Percentiles rank a stretch among this genome's conserved stretches.
Conservation (phyloP, 768 basidiomycete genomes). For the Obba rivulosa region DNA sequence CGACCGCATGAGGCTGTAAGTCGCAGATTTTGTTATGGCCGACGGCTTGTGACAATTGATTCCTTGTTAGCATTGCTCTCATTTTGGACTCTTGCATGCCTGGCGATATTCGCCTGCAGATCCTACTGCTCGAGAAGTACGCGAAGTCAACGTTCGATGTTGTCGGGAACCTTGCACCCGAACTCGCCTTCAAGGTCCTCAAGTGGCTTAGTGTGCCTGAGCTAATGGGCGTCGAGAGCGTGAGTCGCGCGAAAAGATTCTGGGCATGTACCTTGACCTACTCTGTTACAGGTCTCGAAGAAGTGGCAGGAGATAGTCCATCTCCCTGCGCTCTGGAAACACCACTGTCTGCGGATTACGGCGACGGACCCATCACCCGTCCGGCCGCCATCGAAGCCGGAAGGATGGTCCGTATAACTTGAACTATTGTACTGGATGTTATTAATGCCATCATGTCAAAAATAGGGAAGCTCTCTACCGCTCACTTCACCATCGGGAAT, state of each 20-base stretch:
- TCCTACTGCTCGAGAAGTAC: conserved; percentile 81
- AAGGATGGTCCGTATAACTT: conserved; percentile 58
- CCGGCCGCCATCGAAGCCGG: conserved; percentile 53
- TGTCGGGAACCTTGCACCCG: conserved; percentile 62
- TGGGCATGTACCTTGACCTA: not conserved
- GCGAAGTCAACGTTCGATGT: conserved; percentile 79
- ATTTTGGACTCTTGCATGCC: conserved; percentile 73
- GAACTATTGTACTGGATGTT: conserved; percentile 4
- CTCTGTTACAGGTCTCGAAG: conserved; percentile 32
- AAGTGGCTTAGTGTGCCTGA: conserved; percentile 53
- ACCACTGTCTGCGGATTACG: conserved; percentile 70
- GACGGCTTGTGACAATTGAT: not conserved
- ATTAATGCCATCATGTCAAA: not conserved
- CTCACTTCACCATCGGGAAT: conserved; percentile 79
- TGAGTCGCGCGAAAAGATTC: conserved; percentile 25
- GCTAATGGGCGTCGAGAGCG: conserved; percentile 54
- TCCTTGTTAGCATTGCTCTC: conserved; percentile 42
- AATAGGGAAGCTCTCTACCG: conserved; percentile 66
- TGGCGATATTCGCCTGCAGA: conserved; percentile 80
- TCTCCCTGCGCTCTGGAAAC: conserved; percentile 71
- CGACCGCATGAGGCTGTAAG: conserved; percentile 72
- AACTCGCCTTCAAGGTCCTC: conserved; percentile 61
- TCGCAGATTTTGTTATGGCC: conserved; percentile 8
- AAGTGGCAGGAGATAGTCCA: conserved; percentile 42
- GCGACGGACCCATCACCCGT: conserved; percentile 65